phyloP scores from a whole-genome alignment of 768 basidiomycete genomes.

The Pilatotrama ljubarskyi region DNA sequence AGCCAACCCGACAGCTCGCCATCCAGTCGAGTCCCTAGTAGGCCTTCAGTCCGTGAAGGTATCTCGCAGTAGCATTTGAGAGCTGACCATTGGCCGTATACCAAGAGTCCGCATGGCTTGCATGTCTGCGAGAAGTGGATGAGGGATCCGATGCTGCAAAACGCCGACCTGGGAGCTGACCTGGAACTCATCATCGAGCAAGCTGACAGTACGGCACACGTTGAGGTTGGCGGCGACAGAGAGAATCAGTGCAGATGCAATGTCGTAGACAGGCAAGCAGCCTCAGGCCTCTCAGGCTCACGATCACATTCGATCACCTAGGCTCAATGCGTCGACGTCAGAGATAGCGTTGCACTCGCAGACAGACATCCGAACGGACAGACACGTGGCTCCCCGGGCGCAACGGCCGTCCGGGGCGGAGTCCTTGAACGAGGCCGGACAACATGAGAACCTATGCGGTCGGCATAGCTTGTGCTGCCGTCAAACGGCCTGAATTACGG shows the following conservation, averaged over 20 bases:
- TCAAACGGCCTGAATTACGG: too few relatives aligned
- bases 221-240: background rate
- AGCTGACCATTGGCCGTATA: slow-evolving; percentile 69
- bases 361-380: background rate
- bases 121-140: slow-evolving; percentile 41
- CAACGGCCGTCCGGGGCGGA: too few relatives aligned
- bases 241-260: background rate
- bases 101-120: slow-evolving; percentile 91
- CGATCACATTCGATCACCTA: background rate
- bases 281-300: background rate
- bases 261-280: background rate
- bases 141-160: too few relatives aligned
- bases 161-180: too few relatives aligned
- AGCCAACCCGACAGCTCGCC: slow-evolving; percentile 68
- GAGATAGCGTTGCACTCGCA: background rate
- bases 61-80: background rate
- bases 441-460: too few relatives aligned
- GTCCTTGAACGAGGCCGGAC: too few relatives aligned
- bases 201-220: too few relatives aligned
- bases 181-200: background rate
- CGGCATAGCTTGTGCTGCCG: too few relatives aligned
- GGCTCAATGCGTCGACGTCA: slow-evolving; percentile 7
- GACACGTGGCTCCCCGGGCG: background rate
- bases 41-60: background rate
- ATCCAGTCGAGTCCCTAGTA: slow-evolving; percentile 56